Base-by-base conservation (phyloP, 345 rosid species). In the Arabidopsis arenosa region DNA sequence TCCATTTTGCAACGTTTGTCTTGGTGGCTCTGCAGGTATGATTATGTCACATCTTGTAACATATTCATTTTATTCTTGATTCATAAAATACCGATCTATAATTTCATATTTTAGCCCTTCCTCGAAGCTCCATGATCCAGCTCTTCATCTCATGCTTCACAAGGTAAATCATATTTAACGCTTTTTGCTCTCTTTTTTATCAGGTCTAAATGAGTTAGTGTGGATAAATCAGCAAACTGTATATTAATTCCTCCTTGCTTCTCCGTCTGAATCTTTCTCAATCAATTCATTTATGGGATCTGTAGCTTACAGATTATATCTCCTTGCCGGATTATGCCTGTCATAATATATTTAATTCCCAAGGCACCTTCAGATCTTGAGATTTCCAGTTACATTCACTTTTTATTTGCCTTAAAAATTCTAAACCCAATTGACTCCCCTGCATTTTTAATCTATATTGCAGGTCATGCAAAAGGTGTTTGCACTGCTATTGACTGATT, bases 381-480 rank as follows among this genome's bases (percentile, higher is more conserved):
- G 21, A n/a, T 41, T n/a, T 68, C 41, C 32, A 41, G 26, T 62
- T 58, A 58, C 60, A n/a, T 26, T 48, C 28, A 13, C 18, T 33
- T 77, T 55, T 9, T 17, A 26, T 54, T 28, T 54, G 47, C 48
- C 12, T 70, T 21, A 9, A n/a, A 40, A 14, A 2, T 32, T 73
- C 14, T 48, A 10, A 58, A 41, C 32, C 30, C 14, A 35, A 60
- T 51, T 56, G 66, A 73, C 66, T 45, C 52, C 52, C 61, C 32
- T 54, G 36, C 28, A 12, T 13, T 33, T 64, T 45, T 76, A 40
- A 45, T 76, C 53, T 23, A n/a, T 45, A 60, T 15, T 30, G 14
- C 71, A 93, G 97, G 96, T 89, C 85, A 94, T 92, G 98, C 96
- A 88, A 84, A 94, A 94, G 88, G 87, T 94, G 78, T 94, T 94